A percentile compares a stretch with the other conserved stretches of the same genome.
Conservation (phyloP, 1,139 yeast species). For the Suzukiozyma palmioleophila region DNA sequence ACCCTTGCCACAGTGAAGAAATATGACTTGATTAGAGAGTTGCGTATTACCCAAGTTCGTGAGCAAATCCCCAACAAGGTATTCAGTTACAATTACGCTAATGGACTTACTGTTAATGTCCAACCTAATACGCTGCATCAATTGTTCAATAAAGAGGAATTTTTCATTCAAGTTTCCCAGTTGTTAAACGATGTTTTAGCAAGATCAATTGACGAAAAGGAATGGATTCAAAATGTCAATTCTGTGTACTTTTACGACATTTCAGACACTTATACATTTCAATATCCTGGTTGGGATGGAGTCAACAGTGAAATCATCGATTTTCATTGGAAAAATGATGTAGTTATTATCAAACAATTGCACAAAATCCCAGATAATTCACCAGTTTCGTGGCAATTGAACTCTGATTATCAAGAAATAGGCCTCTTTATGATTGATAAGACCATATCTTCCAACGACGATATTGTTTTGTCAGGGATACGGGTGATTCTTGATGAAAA, state of each 20-base stretch:
- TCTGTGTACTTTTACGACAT: constrained; percentile 17
- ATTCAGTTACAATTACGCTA: constrained; percentile 21
- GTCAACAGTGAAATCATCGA: constrained; percentile 12
- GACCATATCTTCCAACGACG: constrained; percentile 24
- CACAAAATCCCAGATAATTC: constrained; percentile 7
- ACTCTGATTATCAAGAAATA: constrained; percentile 22
- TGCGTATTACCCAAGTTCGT: constrained; percentile 22
- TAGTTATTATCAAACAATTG: constrained; percentile 14
- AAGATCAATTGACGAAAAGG: constrained; percentile 10
- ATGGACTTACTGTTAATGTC: constrained; percentile 25
- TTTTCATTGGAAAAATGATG: constrained; percentile 12
- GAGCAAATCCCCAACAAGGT: constrained; percentile 9
- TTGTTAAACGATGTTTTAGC: constrained; percentile 16
- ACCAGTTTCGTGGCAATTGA: constrained; percentile 6
- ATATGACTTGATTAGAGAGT: constrained; percentile 13
- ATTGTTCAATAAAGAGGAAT: constrained; percentile 13
- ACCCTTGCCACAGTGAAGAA: constrained; percentile 7
- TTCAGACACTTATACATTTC: constrained; percentile 4
- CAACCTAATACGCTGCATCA: constrained; percentile 14
- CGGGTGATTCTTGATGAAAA: constrained; percentile 23
- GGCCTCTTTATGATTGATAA: constrained; percentile 33
- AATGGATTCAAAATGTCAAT: constrained; percentile 20
- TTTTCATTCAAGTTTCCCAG: constrained; percentile 17
- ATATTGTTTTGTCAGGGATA: constrained; percentile 32
- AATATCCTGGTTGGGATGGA: constrained; percentile 2